Conservation (phyloP, 495 filamentous ascomycete species). For the Hypoxylon perforatum region DNA sequence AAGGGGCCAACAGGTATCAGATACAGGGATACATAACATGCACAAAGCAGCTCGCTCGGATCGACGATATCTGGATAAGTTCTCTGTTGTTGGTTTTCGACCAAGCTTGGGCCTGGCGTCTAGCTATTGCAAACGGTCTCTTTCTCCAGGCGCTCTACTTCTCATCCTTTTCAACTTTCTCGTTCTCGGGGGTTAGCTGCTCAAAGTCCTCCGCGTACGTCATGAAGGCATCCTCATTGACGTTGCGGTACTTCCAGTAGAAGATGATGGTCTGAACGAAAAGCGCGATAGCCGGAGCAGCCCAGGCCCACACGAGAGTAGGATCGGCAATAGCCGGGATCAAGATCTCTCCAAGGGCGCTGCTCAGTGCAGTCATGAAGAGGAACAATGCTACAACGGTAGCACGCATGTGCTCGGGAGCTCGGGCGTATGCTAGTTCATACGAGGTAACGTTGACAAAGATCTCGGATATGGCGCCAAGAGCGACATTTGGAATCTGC, state of each 20-base stretch:
- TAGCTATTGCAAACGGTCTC: too few relatives aligned
- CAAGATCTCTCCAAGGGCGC: constrained; percentile 63
- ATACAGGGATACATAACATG: too few relatives aligned
- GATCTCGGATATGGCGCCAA: constrained; percentile 67
- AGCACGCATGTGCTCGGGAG: constrained; percentile 69
- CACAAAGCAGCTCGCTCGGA: too few relatives aligned
- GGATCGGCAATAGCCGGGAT: constrained; percentile 67
- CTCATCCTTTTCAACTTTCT: constrained; percentile 10
- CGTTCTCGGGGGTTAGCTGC: neutral
- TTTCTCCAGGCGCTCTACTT: too few relatives aligned
- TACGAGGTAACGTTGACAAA: constrained; percentile 71
- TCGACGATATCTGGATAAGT: too few relatives aligned
- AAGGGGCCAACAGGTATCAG: too few relatives aligned
- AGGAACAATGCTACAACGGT: constrained; percentile 69
- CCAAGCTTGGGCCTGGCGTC: too few relatives aligned
- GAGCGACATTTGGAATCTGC: constrained; percentile 56
- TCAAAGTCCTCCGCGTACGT: constrained; percentile 39
- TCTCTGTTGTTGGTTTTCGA: too few relatives aligned
- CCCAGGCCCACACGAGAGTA: constrained; percentile 64
- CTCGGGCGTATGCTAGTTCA: constrained; percentile 72
- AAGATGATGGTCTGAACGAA: constrained; percentile 61
- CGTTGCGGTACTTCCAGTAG: constrained; percentile 55
- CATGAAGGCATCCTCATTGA: constrained; percentile 61
- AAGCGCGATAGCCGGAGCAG: constrained; percentile 60
- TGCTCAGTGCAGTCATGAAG: constrained; percentile 63